A percentile compares a stretch with the other conserved stretches of the same genome.
These are phyloP conservation scores for Mucor piriformis DNA, from an alignment of 371 early-diverging fungal genomes.

Conservation along the genomic window DNA sequence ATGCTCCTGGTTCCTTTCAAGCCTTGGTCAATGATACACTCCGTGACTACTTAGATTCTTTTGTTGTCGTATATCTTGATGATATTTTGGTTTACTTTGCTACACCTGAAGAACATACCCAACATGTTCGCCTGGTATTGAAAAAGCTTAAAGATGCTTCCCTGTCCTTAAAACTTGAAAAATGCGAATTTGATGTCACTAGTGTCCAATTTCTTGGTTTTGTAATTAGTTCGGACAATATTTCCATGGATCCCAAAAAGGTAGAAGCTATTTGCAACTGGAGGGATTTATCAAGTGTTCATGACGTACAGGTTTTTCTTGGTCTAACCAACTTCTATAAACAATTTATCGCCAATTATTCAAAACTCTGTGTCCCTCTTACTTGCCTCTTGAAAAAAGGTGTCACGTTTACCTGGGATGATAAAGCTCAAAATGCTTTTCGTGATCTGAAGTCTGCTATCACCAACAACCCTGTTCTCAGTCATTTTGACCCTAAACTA, in stretches of 20 bases:
- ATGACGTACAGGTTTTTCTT: constrained; percentile 50
- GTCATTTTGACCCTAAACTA: constrained; percentile 29
- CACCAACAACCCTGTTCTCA: constrained; percentile 28
- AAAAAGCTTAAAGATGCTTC: constrained; percentile 23
- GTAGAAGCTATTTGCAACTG: constrained; percentile 41
- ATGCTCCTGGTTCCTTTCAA: constrained; percentile 52
- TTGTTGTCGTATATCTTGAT: constrained; percentile 45
- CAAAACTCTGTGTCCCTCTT: constrained; percentile 16
- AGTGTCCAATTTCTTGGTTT: constrained; percentile 54
- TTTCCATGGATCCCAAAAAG: constrained; percentile 36
- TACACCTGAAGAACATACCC: constrained; percentile 38
- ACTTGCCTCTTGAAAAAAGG: constrained; percentile 20
- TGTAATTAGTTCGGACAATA: constrained; percentile 23
- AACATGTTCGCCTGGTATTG: constrained; percentile 43
- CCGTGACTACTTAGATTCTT: constrained; percentile 33
- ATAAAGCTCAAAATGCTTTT: constrained; percentile 35
- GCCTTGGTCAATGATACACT: constrained; percentile 41
- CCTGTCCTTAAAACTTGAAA: constrained; percentile 36
- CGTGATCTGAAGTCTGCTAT: constrained; percentile 38
- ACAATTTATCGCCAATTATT: constrained; percentile 49
- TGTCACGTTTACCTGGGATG: constrained; percentile 33
- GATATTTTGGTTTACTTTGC: constrained; percentile 52
- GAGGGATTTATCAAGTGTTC: constrained; percentile 31
- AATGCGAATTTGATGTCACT: constrained; percentile 42
- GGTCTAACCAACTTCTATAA: constrained; percentile 59